A percentile compares a stretch with the other conserved stretches of the same genome.
phyloP scores from a whole-genome alignment of 148 eudicot species.

The Chenopodium berlandieri region DNA sequence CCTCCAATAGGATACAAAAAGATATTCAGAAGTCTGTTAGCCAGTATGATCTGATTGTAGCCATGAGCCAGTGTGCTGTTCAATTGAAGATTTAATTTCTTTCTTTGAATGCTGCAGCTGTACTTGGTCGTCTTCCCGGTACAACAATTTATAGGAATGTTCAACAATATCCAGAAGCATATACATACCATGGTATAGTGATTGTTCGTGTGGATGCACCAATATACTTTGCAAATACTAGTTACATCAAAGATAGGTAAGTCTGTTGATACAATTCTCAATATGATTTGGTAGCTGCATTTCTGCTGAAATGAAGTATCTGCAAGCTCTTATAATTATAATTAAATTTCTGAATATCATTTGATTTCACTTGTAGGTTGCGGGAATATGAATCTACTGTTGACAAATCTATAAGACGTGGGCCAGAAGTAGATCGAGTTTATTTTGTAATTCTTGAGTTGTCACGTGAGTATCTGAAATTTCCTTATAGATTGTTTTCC shows the following conservation, averaged over 20 bases:
- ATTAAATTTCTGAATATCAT: constrained; percentile 2
- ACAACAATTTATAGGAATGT: constrained; percentile 90
- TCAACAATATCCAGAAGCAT: constrained; percentile 93
- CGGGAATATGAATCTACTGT: constrained; percentile 73
- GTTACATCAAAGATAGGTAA: constrained; percentile 93
- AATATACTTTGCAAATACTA: constrained; percentile 93
- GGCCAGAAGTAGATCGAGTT: constrained; percentile 74
- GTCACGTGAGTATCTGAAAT: constrained; percentile 70
- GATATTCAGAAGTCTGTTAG: neutral
- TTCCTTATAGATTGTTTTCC: neutral
- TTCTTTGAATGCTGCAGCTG: constrained; percentile 52
- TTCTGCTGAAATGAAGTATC: neutral
- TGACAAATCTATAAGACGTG: constrained; percentile 62
- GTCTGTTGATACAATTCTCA: neutral
- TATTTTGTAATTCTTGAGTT: constrained; percentile 83
- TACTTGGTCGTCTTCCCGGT: constrained; percentile 96
- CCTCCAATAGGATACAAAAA: neutral
- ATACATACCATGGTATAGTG: constrained; percentile 85
- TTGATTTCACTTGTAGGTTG: constrained; percentile 44
- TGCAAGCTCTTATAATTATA: neutral
- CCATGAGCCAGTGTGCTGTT: neutral
- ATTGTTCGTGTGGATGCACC: constrained; percentile 97
- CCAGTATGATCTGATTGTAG: constrained; percentile 2
- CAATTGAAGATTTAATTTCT: neutral
- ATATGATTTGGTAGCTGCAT: constrained; percentile 4